phyloP scores from a whole-genome alignment of 495 filamentous ascomycete species.

The Durotheca rogersii region DNA sequence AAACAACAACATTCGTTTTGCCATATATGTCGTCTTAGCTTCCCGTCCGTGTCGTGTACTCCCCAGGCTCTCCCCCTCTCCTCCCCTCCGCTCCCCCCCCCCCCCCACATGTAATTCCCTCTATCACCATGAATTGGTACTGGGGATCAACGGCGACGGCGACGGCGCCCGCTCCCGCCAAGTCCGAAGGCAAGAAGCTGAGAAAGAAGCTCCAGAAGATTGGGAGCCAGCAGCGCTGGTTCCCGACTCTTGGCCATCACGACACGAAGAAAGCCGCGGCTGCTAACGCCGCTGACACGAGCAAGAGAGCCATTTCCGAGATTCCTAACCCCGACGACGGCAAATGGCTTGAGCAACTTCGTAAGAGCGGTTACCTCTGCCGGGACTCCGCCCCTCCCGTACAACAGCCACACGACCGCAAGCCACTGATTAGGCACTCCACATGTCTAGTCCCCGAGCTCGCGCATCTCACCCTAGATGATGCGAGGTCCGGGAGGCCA shows the following conservation, averaged over 20 bases:
- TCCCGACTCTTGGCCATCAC: conserved; percentile 23
- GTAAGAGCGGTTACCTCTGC: conserved; percentile 36
- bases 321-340: conserved; percentile 33
- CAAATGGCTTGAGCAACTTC: conserved; percentile 41
- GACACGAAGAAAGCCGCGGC: conserved; percentile 24
- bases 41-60: conserved; percentile 11
- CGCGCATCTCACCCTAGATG: conserved; percentile 37
- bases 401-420: conserved; percentile 14
- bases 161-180: conserved; percentile 20
- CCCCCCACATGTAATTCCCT: conserved; percentile 27
- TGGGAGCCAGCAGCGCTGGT: conserved; percentile 28
- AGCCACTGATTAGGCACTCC: conserved; percentile 23
- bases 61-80: too few species aligned
- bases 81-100: conserved; percentile 31
- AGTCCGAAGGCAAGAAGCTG: conserved; percentile 36
- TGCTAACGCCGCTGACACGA: conserved; percentile 19
- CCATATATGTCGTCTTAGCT: conserved; percentile 26
- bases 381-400: conserved; percentile 10
- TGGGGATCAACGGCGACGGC: conserved; percentile 31
- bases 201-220: conserved; percentile 47
- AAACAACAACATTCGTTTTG: conserved; percentile 18
- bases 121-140: conserved; percentile 40
- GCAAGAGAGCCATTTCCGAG: conserved; percentile 23
- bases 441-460: conserved; percentile 42
- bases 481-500: conserved; percentile 24